These are phyloP conservation scores for Kwoniella sp. DNA, from an alignment of 768 basidiomycete species.

Conservation along the genomic window DNA sequence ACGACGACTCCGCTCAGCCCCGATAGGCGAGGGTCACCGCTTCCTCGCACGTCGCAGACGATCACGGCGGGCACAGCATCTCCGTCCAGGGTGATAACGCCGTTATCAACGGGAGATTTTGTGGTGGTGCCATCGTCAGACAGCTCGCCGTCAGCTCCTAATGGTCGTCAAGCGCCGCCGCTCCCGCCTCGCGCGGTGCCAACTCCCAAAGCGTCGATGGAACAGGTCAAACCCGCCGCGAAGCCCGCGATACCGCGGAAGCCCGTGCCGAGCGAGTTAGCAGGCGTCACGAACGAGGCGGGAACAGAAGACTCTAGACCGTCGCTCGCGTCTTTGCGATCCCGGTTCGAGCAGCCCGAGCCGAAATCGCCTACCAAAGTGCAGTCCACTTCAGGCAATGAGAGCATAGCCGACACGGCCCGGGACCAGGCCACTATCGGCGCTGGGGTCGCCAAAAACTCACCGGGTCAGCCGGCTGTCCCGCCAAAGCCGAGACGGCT, in stretches of 20 bases:
- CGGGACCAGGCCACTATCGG: not conserved
- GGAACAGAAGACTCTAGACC: not conserved
- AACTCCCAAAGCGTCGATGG: no score
- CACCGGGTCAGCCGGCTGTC: conserved; percentile 1
- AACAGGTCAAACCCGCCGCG: no score
- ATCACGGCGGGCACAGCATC: conserved; percentile 3
- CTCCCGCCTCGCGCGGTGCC: not conserved
- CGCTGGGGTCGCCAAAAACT: not conserved
- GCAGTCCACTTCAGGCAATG: no score
- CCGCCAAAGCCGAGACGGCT: conserved; percentile 6
- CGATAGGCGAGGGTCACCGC: not conserved
- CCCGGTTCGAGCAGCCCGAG: not conserved
- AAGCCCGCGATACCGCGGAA: no score
- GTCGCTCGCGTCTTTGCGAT: not conserved
- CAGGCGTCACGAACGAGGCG: no score
- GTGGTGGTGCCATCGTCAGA: conserved; percentile 21
- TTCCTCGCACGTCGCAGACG: not conserved
- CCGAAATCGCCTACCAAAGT: not conserved
- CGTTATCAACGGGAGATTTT: conserved; percentile 35
- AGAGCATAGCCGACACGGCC: no score
- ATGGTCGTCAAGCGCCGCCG: no score
- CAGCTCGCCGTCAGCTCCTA: no score
- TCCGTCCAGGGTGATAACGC: conserved; percentile 13
- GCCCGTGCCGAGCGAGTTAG: no score
- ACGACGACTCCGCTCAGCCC: not conserved